Base-by-base conservation (phyloP, 192 early-diverging fungal genomes). In the Backusella australiensis region DNA sequence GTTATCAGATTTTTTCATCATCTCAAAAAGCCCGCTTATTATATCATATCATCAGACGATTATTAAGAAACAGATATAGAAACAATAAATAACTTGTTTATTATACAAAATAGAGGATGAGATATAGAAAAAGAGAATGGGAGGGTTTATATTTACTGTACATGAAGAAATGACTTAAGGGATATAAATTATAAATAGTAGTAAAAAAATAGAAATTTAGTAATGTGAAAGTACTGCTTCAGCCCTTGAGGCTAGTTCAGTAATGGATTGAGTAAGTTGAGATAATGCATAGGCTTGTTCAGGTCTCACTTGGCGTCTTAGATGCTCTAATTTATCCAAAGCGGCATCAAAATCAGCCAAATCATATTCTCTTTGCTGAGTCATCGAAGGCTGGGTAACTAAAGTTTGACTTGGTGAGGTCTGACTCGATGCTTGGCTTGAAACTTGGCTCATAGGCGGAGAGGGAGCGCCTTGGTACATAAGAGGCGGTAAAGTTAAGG, bases 211-310 rank as follows among this genome's bases (percentile, higher is more conserved):
- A 3, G 56, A 29, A 63, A 29, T 63, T 63, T 63, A 63, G 39
- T 42, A 71, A 44, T 49, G 42, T 14, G 35, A 5, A 67, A 72
- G 29, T 29, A 44, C 39, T 8, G 73, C 38, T 15, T 75, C 73
- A 41, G 73, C 73, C 29, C 66, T 59, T 11, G 73, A 41, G n/a
- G 59, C 73, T 26, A 75, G 29, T 17, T 59, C 29, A 75, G 38
- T 32, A 29, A 75, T 36, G 11, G 59, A 44, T 46, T 75, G 73
- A 2, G 26, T 75, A n/a, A 75, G 29, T 67, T 75, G 73, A 23
- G 73, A 75, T 44, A 75, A 65, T 34, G 73, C 73, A 65, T 67
- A 65, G 9, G 73, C 23, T 44, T 75, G 73, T 35, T 75, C 73
- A 6, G 56, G 73, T 46, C 65, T 36, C 26, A 65, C 65, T 67